A percentile compares a stretch with the other conserved stretches of the same genome.
Conservation (phyloP, 1,284 basidiomycete species). For the Cutaneotrichosporon daszewskae region DNA sequence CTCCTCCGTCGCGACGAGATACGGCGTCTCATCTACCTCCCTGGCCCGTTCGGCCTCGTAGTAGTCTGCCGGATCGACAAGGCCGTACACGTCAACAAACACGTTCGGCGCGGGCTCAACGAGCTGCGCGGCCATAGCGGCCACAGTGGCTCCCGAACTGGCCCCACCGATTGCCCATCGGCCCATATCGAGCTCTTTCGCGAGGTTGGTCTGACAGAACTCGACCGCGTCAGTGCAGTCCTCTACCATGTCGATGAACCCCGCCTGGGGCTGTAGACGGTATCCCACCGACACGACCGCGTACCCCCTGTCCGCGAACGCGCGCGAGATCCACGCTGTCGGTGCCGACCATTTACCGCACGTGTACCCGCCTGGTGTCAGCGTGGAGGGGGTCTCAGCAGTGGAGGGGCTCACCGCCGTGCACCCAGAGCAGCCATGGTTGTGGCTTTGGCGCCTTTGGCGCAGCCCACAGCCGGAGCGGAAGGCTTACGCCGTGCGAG, state of each 20-base stretch:
- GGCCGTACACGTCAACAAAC: slow-evolving; percentile 11
- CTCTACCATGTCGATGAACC: slow-evolving; percentile 21
- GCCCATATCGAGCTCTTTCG: slow-evolving; percentile 15
- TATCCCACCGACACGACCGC: slow-evolving; percentile 32
- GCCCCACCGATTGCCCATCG: slow-evolving; percentile 26
- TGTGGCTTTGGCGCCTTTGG: background rate
- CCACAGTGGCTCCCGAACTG: slow-evolving; percentile 10
- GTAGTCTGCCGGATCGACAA: slow-evolving; percentile 9
- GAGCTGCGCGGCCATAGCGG: slow-evolving; percentile 1
- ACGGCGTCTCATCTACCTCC: background rate
- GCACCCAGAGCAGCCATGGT: slow-evolving; percentile 21
- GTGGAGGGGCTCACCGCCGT: slow-evolving; percentile 15
- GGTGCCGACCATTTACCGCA: slow-evolving; percentile 16
- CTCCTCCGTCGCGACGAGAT: slow-evolving; percentile 6
- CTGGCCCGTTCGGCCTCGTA: slow-evolving; percentile 1
- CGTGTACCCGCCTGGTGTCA: slow-evolving; percentile 12
- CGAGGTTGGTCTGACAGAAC: slow-evolving; percentile 20
- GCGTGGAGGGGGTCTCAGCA: background rate
- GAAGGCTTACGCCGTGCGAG: slow-evolving; percentile 23
- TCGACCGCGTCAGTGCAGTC: slow-evolving; percentile 21
- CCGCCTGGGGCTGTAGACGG: slow-evolving; percentile 27
- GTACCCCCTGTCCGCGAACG: slow-evolving; percentile 20
- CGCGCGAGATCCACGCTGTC: slow-evolving; percentile 25
- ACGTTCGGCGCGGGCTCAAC: background rate
- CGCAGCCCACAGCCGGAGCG: slow-evolving; percentile 29